These are phyloP conservation scores for Aspergillus floridensis DNA, from an alignment of 2,329 filamentous ascomycete species.

Conservation along the genomic window DNA sequence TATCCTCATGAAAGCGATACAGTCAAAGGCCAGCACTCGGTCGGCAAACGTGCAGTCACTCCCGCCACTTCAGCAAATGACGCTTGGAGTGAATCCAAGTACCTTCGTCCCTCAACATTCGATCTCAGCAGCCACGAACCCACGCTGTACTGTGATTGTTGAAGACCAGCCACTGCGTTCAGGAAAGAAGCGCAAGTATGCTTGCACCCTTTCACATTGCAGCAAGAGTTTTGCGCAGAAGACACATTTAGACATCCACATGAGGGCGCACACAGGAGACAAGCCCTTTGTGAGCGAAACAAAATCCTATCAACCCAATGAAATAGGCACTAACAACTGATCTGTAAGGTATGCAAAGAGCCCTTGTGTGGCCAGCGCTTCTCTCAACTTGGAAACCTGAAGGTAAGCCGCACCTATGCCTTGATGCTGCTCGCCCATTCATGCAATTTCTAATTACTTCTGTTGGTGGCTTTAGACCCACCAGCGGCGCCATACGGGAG, in stretches of 20 bases:
- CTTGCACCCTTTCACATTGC: conserved; percentile 72
- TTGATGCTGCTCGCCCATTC: neutral
- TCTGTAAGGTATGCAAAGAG: conserved; percentile 63
- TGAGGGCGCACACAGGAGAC: conserved; percentile 80
- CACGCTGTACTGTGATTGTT: conserved; percentile 25
- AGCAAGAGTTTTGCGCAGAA: conserved; percentile 84
- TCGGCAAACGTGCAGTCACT: conserved; percentile 31
- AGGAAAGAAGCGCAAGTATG: conserved; percentile 61
- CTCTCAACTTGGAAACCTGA: conserved; percentile 86
- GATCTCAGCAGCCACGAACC: conserved; percentile 17
- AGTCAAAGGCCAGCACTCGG: conserved; percentile 55
- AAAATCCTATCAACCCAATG: neutral
- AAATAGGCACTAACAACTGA: neutral
- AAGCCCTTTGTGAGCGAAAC: conserved; percentile 75
- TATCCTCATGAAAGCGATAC: conserved; percentile 83
- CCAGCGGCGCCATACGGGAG: conserved; percentile 80
- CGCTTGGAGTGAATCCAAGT: conserved; percentile 22
- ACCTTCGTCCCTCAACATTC: conserved; percentile 24
- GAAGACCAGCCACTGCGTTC: conserved; percentile 37
- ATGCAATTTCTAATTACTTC: no score
- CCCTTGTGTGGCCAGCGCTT: conserved; percentile 75
- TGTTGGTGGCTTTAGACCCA: conserved; percentile 61
- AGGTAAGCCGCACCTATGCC: conserved; percentile 52
- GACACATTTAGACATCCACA: conserved; percentile 89
- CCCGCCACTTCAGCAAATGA: conserved; percentile 36